A percentile compares a stretch with the other conserved stretches of the same genome.
Conservation (phyloP, 352 stramenopile species). For the Pythium phragmiticola region DNA sequence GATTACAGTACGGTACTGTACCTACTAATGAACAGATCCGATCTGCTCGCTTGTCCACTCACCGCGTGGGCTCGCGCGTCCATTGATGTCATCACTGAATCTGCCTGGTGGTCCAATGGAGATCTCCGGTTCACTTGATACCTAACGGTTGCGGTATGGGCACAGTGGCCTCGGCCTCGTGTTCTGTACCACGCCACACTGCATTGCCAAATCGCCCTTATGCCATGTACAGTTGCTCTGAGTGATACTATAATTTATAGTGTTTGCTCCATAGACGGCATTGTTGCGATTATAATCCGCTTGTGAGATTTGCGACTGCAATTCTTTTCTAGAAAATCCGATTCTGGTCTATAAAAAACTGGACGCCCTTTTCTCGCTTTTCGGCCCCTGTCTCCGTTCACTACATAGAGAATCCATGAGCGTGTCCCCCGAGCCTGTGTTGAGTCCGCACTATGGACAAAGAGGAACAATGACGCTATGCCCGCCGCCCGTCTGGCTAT, state of each 20-base stretch:
- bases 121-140: conserved; percentile 10
- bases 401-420: not conserved
- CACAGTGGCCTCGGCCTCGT: no score
- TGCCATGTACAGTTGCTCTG: no score
- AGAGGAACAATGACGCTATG: no score
- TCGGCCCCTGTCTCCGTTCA: not conserved
- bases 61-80: not conserved
- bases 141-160: conserved; percentile 13
- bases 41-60: conserved; percentile 3
- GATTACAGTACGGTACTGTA: no score
- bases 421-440: conserved; percentile 8
- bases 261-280: no score
- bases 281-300: no score
- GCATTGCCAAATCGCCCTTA: no score
- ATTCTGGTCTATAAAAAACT: not conserved
- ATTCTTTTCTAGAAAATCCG: no score
- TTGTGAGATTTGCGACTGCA: no score
- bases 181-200: no score
- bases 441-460: no score
- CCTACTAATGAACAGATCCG: not conserved
- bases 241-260: no score
- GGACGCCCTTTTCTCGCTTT: not conserved
- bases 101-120: not conserved
- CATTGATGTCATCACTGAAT: conserved; percentile 6
- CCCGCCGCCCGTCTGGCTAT: not conserved